Base-by-base conservation (phyloP, 441 rosid genomes). In the Erodium chrysanthum region DNA sequence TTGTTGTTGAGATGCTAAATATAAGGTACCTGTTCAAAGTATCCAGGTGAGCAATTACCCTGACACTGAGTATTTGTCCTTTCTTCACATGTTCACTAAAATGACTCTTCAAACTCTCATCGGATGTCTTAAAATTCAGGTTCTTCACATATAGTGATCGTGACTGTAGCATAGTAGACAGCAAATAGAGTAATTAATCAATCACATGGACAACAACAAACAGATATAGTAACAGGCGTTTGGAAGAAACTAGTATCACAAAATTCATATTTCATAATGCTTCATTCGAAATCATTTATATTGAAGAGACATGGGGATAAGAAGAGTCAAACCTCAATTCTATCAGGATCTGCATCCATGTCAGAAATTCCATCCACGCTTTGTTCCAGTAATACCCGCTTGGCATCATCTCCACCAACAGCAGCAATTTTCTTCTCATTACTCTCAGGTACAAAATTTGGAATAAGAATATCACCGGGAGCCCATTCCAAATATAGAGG, bases 401-500 rank as follows among this genome's bases (percentile, higher is more conserved):
- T 91, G 66, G 79, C 83, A 71, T 84, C 88, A 70, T 76, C 78
- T 71, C 80, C 87, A 27, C 81, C 92, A 70, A 77, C 85, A 69
- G 73, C 85, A 37, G 71, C 66, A 77, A 65, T 72, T 29, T 64
- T 75, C 65, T 71, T 77, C 68, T 78, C 83, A 62, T 63, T 76
- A 68, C 70, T 75, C 71, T 76, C 76, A 10, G 80, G 81, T 31
- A 67, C 68, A 42, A 81, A 17, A 66, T 67, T 81, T 68, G 77
- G 83, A 76, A 67, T 74, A 50, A 93, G 88, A 76, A 93, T 79
- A 83, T 91, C 66, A 23, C 64, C 75, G 40, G 98, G 96, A 77
- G 96, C 96, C 97, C 96, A 91, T 79, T 93, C 98, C 84, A 91
- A 79, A 80, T 89, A 91, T 72, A 93, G 71, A 22, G 96, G 96